Evolutionary conservation across 768 basidiomycete species (phyloP).

Genomic region (Lentinula detonsa): DNA sequence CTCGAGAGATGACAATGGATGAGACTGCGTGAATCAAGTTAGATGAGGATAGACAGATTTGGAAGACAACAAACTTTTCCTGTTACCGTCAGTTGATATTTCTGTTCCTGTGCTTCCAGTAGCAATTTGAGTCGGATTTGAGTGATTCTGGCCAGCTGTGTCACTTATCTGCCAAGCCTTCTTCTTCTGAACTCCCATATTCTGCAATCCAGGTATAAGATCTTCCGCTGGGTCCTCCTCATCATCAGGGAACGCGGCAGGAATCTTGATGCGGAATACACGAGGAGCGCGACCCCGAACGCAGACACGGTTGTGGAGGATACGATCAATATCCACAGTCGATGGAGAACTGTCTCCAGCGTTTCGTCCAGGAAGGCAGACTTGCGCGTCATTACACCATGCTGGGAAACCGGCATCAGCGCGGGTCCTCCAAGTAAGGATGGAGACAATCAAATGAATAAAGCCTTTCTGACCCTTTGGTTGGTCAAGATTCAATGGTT

Average conservation of each 20-base stretch:
- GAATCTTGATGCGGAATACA: not conserved
- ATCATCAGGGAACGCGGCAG: not conserved
- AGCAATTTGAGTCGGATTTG: not conserved
- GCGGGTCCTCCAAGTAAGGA: constrained; percentile 8
- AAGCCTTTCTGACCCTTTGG: not conserved
- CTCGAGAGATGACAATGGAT: not conserved
- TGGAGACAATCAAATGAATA: constrained; percentile 5
- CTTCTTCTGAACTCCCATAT: not conserved
- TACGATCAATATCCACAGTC: not conserved
- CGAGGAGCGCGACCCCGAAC: not conserved
- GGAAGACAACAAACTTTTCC: too few species aligned
- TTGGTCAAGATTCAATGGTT: not conserved
- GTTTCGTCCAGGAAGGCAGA: not conserved
- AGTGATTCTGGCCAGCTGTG: not conserved
- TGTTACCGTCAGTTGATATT: too few species aligned
- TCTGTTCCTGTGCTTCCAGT: not conserved
- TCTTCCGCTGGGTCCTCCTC: not conserved
- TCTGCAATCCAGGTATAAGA: not conserved
- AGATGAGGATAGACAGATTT: not conserved
- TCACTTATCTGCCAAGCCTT: not conserved
- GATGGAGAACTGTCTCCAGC: not conserved
- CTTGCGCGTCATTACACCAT: constrained; percentile 3
- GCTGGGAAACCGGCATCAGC: constrained; percentile 8
- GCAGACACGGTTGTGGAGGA: too few species aligned
- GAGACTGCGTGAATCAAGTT: not conserved